Percentiles rank a stretch among this genome's conserved stretches.
Conservation (phyloP, 345 rosid species). For the Laguncularia racemosa region DNA sequence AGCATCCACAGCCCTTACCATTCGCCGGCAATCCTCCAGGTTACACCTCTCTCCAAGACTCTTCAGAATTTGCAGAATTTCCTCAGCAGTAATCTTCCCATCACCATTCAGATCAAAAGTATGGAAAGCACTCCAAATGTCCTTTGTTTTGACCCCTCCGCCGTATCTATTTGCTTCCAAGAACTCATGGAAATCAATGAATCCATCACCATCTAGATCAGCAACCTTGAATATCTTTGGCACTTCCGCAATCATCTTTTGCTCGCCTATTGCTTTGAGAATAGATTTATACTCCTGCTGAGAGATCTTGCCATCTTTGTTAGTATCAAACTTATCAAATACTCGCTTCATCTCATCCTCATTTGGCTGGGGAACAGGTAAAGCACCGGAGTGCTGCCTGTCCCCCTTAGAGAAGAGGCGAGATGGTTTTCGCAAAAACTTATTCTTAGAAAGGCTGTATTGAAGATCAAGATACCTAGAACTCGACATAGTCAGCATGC, state of each 20-base stretch:
- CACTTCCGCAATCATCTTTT: slow-evolving; percentile 31
- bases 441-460: slow-evolving; percentile 61
- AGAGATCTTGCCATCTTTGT: slow-evolving; percentile 82
- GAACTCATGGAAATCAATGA: slow-evolving; percentile 74
- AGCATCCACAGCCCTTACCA: slow-evolving; percentile 72
- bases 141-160: slow-evolving; percentile 48
- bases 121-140: slow-evolving; percentile 53
- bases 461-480: slow-evolving; percentile 59
- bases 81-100: slow-evolving; percentile 81
- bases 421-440: slow-evolving; percentile 48
- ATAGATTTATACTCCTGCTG: slow-evolving; percentile 68
- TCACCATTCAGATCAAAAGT: slow-evolving; percentile 65
- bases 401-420: slow-evolving; percentile 46
- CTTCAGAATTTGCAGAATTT: slow-evolving; percentile 52
- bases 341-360: slow-evolving; percentile 54
- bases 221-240: slow-evolving; percentile 53
- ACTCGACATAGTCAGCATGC: slow-evolving; percentile 30
- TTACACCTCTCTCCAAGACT: slow-evolving; percentile 75
- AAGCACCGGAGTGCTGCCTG: slow-evolving; percentile 41
- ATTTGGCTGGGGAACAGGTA: slow-evolving; percentile 40
- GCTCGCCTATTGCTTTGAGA: slow-evolving; percentile 58
- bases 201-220: slow-evolving; percentile 82
- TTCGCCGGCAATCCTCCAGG: slow-evolving; percentile 61
- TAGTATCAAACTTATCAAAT: slow-evolving; percentile 62
- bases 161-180: slow-evolving; percentile 52